Evolutionary conservation across 2,329 filamentous ascomycete species (phyloP), one percentile per base, ranked within the genome.

Genomic region (Monosporascus sp.): DNA sequence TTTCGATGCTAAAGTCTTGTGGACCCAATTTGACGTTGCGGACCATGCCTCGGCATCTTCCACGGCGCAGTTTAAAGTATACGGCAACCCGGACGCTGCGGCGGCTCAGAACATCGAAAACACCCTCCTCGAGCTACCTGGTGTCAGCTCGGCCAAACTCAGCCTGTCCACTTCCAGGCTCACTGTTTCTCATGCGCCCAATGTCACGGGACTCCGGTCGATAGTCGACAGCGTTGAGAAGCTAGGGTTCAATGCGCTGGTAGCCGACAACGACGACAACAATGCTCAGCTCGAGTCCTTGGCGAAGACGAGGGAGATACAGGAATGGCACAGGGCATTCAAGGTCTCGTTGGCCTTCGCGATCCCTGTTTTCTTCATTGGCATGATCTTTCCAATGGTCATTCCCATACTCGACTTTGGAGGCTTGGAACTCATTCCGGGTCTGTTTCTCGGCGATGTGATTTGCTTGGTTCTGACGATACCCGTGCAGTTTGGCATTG

Each of bases 241-340:
- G n/a, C 77, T 83, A 20, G 92, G 93, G 2, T 90, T 89, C 69
- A 96, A 97, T 67, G 94, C 93, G 1, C 76, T 99, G 2, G 82
- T 97, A 11, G 87, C 92, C 1, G 93, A 97, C 60, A 88, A 86
- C 51, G 91, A 97, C 63, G 94, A 99, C 72, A 97, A 96, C 69
- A 96, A 96, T 65, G 93, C 94, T 1, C 94, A 99, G 68, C 81
- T 99, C 2, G 91, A 97, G 70, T 97, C 94, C 1, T 79, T 99
- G 2, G 89, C 94, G 8, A 99, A 99, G 74, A 97, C 94, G 0
- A 89, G 90, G 62, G 94, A 99, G 70, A 96, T 99, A 57, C 89
- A 88, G 58, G 91, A 96, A 70, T 99, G 94, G 94, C 85, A 83
- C 57, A 82, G 78, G 31, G 90, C 91, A 0, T 96, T 97, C 71